Percentiles rank a stretch among this genome's conserved stretches.
Evolutionary conservation across 805 yeast species (phyloP).

Genomic region (Saturnispora saitoi): DNA sequence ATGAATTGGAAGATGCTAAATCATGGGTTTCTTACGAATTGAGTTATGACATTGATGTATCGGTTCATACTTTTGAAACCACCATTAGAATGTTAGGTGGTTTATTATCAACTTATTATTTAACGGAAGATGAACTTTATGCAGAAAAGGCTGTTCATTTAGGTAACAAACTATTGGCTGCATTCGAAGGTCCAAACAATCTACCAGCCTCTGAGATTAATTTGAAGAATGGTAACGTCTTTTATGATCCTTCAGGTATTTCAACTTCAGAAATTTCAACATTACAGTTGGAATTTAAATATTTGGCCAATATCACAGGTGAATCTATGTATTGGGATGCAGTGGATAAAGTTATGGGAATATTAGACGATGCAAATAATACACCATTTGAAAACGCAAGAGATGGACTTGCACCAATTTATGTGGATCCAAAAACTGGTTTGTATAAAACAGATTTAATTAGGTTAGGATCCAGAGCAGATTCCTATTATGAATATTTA

Average conservation of each 20-base stretch:
- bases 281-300: conserved; percentile 79
- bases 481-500: conserved; percentile 84
- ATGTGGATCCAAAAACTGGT: conserved; percentile 67
- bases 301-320: conserved; percentile 71
- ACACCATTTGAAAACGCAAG: conserved; percentile 28
- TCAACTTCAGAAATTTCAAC: conserved; percentile 89
- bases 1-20: conserved; percentile 55
- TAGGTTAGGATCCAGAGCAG: conserved; percentile 86
- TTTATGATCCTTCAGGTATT: conserved; percentile 66
- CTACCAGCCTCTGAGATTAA: conserved; percentile 77
- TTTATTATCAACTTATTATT: conserved; percentile 69
- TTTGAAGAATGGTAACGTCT: conserved; percentile 45
- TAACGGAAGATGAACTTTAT: conserved; percentile 60
- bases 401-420: conserved; percentile 81
- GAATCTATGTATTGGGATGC: conserved; percentile 70
- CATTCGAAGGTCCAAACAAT: conserved; percentile 54
- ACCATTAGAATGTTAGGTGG: conserved; percentile 94
- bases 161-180: conserved; percentile 65
- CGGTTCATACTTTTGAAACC: conserved; percentile 85
- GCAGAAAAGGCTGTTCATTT: conserved; percentile 71
- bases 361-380: conserved; percentile 51
- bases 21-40: conserved; percentile 69
- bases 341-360: conserved; percentile 65
- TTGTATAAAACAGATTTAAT: conserved; percentile 54
- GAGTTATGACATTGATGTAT: conserved; percentile 60